phyloP scores from a whole-genome alignment of 345 rosid species.

The Mangifera indica region DNA sequence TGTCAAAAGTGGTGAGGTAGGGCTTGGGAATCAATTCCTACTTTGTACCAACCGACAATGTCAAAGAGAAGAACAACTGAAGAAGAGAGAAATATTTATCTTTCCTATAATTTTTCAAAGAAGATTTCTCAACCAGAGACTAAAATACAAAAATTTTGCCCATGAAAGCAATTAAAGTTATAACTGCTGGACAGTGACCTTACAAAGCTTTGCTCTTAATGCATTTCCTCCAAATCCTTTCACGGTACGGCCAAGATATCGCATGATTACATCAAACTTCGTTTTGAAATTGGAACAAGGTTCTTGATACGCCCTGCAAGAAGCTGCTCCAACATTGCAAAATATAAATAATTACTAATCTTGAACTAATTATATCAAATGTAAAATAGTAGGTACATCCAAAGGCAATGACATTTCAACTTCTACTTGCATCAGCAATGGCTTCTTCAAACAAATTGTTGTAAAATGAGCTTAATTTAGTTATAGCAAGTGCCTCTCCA shows the following conservation, averaged over 20 bases:
- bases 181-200: not conserved
- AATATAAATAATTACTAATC: not conserved
- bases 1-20: not conserved
- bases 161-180: not conserved
- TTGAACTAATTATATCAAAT: not conserved
- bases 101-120: no score
- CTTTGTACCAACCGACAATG: not conserved
- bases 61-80: not conserved
- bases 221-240: not conserved
- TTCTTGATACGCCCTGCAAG: not conserved
- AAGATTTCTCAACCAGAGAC: no score
- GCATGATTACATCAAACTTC: slow-evolving; percentile 3
- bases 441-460: slow-evolving; percentile 43
- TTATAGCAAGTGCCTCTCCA: slow-evolving; percentile 77
- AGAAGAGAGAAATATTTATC: not conserved
- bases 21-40: not conserved
- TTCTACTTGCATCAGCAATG: slow-evolving; percentile 50
- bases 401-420: slow-evolving; percentile 13
- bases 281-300: not conserved
- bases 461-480: slow-evolving; percentile 62
- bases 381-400: not conserved
- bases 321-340: slow-evolving; percentile 7
- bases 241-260: not conserved
- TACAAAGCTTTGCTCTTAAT: not conserved
- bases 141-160: not conserved